Evolutionary conservation across 495 filamentous ascomycete species (phyloP).

Genomic region (Neurospora sp.): DNA sequence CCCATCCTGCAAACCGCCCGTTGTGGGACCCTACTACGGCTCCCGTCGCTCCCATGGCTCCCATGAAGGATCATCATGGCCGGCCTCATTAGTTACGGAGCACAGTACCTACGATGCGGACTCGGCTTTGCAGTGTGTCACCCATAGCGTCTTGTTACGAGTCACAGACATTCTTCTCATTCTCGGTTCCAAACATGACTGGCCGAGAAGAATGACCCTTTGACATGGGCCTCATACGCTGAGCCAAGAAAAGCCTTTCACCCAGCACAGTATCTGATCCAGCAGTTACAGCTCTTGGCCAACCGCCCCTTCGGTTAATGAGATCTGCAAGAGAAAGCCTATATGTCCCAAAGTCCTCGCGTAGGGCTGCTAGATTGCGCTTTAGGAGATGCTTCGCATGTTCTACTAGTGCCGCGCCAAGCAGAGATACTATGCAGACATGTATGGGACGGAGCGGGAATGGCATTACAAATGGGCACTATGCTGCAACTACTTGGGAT

Average conservation of each 20-base stretch:
- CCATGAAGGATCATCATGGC: not conserved
- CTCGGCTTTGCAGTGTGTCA: not conserved
- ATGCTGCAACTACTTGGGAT: not conserved
- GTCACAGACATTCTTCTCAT: not conserved
- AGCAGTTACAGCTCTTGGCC: not conserved
- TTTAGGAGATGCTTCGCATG: not conserved
- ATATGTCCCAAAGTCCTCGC: not conserved
- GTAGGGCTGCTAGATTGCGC: not conserved
- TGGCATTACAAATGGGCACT: not conserved
- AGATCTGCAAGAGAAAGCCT: not conserved
- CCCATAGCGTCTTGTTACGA: not conserved
- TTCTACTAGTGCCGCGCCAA: not conserved
- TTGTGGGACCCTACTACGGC: not conserved
- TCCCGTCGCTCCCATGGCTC: not conserved
- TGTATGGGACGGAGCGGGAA: not conserved
- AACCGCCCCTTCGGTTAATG: not conserved
- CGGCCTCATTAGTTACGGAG: not conserved
- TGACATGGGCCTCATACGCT: not conserved
- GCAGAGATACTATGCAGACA: not conserved
- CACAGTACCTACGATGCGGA: not conserved
- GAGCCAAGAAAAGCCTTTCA: not conserved
- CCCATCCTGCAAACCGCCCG: not conserved
- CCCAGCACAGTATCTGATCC: not conserved
- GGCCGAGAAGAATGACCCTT: not conserved
- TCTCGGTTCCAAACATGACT: not conserved